Conservation (phyloP, 352 stramenopile genomes). For the Pythium rhizo-oryzae region DNA sequence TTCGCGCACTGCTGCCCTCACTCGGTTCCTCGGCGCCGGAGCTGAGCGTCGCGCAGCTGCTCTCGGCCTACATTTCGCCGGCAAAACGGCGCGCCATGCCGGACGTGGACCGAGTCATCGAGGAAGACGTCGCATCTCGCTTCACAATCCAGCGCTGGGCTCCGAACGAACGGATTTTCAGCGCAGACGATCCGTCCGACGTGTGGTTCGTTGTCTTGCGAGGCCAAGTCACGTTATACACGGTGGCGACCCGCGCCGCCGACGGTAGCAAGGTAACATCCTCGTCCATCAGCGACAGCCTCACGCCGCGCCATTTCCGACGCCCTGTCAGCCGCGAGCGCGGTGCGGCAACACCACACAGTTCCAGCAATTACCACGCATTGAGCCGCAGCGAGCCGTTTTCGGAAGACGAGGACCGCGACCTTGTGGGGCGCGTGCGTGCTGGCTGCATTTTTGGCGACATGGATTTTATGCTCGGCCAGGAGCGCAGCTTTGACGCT, state of each 20-base stretch:
- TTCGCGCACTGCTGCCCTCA: constrained; percentile 31
- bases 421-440: constrained; percentile 53
- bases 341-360: not conserved
- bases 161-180: constrained; percentile 40
- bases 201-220: constrained; percentile 54
- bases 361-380: constrained; percentile 2
- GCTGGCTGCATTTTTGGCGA: constrained; percentile 67
- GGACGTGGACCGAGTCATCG: constrained; percentile 20
- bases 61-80: constrained; percentile 44
- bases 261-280: constrained; percentile 8
- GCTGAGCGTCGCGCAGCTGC: constrained; percentile 45
- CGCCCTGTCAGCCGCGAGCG: constrained; percentile 12
- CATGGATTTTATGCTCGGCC: constrained; percentile 63
- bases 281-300: constrained; percentile 23
- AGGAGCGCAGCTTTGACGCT: constrained; percentile 53
- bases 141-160: constrained; percentile 46
- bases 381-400: constrained; percentile 13
- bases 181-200: constrained; percentile 41
- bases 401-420: constrained; percentile 29
- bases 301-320: constrained; percentile 24
- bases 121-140: constrained; percentile 38
- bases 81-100: constrained; percentile 22
- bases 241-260: constrained; percentile 16
- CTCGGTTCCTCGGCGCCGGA: constrained; percentile 23
- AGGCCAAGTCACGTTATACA: constrained; percentile 53